Conservation (phyloP, 352 stramenopile species). For the Saprolegnia diclina region DNA sequence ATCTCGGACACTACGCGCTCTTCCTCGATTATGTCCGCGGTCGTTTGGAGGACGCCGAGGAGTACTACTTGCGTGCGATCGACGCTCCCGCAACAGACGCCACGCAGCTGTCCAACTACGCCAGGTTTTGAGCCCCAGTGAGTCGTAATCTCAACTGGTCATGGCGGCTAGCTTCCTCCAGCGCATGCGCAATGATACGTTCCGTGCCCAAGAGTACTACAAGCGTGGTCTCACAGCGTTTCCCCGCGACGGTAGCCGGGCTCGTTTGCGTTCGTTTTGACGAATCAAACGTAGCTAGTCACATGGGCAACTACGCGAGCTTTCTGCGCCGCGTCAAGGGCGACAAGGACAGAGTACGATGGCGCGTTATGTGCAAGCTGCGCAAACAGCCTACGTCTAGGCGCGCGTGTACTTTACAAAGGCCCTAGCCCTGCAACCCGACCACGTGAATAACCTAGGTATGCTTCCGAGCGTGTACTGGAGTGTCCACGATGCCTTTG, state of each 20-base stretch:
- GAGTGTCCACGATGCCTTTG: neutral
- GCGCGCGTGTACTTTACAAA: neutral
- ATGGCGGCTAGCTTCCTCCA: constrained; percentile 6
- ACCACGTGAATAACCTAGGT: constrained; percentile 22
- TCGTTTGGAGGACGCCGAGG: constrained; percentile 11
- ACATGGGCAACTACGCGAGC: constrained; percentile 22
- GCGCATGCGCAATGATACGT: neutral
- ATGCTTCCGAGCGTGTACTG: neutral
- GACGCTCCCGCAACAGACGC: neutral
- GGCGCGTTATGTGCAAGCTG: neutral
- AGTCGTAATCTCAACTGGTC: neutral
- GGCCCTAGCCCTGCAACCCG: neutral
- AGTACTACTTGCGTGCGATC: constrained; percentile 18
- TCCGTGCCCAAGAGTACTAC: constrained; percentile 17
- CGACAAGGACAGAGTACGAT: neutral
- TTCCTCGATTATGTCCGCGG: constrained; percentile 12
- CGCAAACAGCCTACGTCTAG: neutral
- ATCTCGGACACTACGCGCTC: constrained; percentile 16
- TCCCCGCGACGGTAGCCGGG: constrained; percentile 1
- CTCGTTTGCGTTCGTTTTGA: neutral
- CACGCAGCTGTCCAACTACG: constrained; percentile 14
- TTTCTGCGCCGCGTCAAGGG: constrained; percentile 14
- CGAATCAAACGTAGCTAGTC: neutral
- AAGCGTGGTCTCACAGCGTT: neutral
- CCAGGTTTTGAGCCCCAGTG: neutral